A percentile compares a stretch with the other conserved stretches of the same genome.
These are phyloP conservation scores for Fusarium longipes DNA, from an alignment of 2,329 filamentous ascomycete species.

Conservation along the genomic window DNA sequence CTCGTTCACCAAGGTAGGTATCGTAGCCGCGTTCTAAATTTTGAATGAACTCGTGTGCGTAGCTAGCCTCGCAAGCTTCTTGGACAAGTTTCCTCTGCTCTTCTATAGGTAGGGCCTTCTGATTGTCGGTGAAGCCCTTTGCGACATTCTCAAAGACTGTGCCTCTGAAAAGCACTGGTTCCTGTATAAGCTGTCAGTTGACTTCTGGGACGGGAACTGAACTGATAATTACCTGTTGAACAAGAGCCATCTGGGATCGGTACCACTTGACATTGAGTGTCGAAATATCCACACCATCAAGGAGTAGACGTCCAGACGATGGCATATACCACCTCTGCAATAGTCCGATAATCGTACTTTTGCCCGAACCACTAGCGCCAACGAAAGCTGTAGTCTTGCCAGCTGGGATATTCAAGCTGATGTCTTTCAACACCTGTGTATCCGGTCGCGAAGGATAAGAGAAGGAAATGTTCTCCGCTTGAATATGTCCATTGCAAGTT, in stretches of 20 bases:
- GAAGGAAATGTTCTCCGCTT: slow-evolving; percentile 69
- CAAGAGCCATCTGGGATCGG: slow-evolving; percentile 58
- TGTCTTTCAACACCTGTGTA: slow-evolving; percentile 65
- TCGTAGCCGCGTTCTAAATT: slow-evolving; percentile 37
- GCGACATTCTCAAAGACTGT: slow-evolving; percentile 47
- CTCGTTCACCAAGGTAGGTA: slow-evolving; percentile 42
- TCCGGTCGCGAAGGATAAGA: slow-evolving; percentile 72
- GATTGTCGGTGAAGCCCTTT: slow-evolving; percentile 36
- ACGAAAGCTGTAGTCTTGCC: slow-evolving; percentile 77
- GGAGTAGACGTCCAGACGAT: slow-evolving; percentile 49
- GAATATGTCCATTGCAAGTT: slow-evolving; percentile 53
- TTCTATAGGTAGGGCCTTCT: not conserved
- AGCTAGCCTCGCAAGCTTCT: slow-evolving; percentile 38
- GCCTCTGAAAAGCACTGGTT: slow-evolving; percentile 43
- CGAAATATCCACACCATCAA: slow-evolving; percentile 54
- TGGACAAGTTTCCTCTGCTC: slow-evolving; percentile 18
- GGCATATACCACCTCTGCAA: slow-evolving; percentile 72
- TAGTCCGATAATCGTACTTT: slow-evolving; percentile 75
- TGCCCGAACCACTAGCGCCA: slow-evolving; percentile 74
- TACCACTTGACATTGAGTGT: slow-evolving; percentile 60
- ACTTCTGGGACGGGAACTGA: not conserved
- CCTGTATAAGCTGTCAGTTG: slow-evolving; percentile 6
- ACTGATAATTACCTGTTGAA: slow-evolving; percentile 40
- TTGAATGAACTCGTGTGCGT: slow-evolving; percentile 42
- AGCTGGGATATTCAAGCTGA: slow-evolving; percentile 65